phyloP scores from a whole-genome alignment of 169 alveolate species.

The Toxoplasma gondii region DNA sequence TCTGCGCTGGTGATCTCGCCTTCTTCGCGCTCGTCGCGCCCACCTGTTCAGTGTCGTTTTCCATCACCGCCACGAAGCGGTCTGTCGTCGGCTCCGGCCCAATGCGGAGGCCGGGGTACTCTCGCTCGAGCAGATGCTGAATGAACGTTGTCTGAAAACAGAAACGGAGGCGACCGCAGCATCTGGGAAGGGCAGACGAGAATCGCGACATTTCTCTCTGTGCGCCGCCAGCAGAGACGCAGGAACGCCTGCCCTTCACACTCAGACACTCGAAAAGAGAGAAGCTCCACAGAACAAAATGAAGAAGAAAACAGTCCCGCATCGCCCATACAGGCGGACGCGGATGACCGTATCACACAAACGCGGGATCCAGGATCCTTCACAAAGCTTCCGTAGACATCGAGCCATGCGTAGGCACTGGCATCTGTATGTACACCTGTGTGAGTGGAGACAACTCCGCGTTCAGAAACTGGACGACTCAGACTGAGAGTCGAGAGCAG shows the following conservation, averaged over 20 bases:
- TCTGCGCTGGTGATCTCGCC: background rate
- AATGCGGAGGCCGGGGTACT: slow-evolving; percentile 79
- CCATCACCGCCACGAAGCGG: slow-evolving; percentile 80
- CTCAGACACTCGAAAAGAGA: background rate
- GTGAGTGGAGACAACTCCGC: too few species aligned
- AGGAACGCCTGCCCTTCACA: too few species aligned
- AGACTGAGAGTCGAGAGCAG: background rate
- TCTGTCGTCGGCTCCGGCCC: slow-evolving; percentile 90
- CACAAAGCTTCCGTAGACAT: too few species aligned
- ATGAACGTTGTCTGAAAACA: slow-evolving; percentile 72
- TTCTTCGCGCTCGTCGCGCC: background rate
- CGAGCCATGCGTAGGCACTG: too few species aligned
- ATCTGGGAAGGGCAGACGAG: background rate
- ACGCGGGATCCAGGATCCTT: too few species aligned
- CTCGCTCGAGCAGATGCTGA: slow-evolving; percentile 77
- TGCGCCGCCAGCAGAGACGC: background rate
- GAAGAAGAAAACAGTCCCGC: too few species aligned
- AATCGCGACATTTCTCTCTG: background rate
- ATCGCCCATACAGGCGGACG: too few species aligned
- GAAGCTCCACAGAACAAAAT: too few species aligned
- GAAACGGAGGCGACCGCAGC: background rate
- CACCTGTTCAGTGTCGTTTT: slow-evolving; percentile 74
- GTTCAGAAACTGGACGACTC: background rate
- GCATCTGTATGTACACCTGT: too few species aligned
- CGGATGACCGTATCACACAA: too few species aligned